Evolutionary conservation across 805 yeast genomes (phyloP).

Genomic region (Wickerhamia fluorescens): DNA sequence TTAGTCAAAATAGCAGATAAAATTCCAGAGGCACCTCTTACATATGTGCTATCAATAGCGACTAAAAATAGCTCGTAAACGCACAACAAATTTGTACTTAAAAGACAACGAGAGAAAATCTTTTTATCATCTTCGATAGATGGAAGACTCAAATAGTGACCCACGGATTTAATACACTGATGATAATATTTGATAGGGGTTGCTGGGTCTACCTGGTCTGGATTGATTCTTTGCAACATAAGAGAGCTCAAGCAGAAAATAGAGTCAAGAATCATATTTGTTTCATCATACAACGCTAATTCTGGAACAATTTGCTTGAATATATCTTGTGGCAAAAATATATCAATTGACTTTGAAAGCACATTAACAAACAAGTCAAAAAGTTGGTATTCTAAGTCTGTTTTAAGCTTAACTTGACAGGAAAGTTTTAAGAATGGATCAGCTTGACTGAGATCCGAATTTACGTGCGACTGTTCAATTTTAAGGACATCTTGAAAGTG

Average conservation of each 20-base stretch:
- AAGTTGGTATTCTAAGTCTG: constrained; percentile 21
- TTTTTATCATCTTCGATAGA: constrained; percentile 19
- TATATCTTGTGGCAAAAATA: constrained; percentile 21
- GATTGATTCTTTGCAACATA: constrained; percentile 23
- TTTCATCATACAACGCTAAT: constrained; percentile 31
- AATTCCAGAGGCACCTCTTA: constrained; percentile 31
- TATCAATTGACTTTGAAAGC: constrained; percentile 24
- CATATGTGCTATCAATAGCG: constrained; percentile 30
- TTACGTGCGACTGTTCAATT: constrained; percentile 9
- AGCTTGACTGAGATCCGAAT: too few relatives aligned
- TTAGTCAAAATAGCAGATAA: constrained; percentile 21
- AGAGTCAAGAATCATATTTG: constrained; percentile 30
- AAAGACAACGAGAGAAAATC: constrained; percentile 26
- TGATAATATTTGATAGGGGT: constrained; percentile 32
- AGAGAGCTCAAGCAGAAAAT: constrained; percentile 32
- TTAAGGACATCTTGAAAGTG: constrained; percentile 18
- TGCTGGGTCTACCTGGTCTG: constrained; percentile 19
- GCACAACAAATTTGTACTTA: constrained; percentile 31
- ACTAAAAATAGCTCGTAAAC: constrained; percentile 33
- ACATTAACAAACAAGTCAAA: constrained; percentile 27
- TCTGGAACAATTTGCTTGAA: constrained; percentile 27
- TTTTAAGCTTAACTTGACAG: constrained; percentile 9
- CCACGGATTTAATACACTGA: constrained; percentile 24
- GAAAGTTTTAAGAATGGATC: too few relatives aligned
- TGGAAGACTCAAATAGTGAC: constrained; percentile 22